A percentile compares a stretch with the other conserved stretches of the same genome.
phyloP scores from a whole-genome alignment of 2,329 filamentous ascomycete genomes.

The Dactylonectria estremocensis region DNA sequence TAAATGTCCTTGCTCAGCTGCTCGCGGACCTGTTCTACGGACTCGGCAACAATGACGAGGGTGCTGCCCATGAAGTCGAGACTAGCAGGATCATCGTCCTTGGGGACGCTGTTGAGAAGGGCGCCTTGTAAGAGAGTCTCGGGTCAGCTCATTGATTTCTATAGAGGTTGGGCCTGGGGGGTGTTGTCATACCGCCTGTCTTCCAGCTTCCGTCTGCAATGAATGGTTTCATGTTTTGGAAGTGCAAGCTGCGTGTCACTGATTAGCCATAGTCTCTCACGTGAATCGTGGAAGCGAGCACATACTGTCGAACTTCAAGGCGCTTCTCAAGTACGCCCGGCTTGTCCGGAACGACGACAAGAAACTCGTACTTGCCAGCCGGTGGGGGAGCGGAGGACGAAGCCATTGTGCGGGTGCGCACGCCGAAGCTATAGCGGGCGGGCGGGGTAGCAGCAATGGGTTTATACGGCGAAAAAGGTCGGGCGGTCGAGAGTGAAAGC shows the following conservation, averaged over 20 bases:
- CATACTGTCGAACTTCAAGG: conserved; percentile 72
- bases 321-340: conserved; percentile 73
- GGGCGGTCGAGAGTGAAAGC: conserved; percentile 25
- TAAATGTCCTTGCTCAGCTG: conserved; percentile 82
- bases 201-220: conserved; percentile 72
- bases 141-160: neutral
- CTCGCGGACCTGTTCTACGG: conserved; percentile 78
- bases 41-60: conserved; percentile 76
- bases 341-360: conserved; percentile 79
- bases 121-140: conserved; percentile 65
- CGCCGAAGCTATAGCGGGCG: conserved; percentile 22
- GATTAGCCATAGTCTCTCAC: conserved; percentile 29
- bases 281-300: neutral
- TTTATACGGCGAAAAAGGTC: conserved; percentile 15
- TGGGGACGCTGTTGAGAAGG: conserved; percentile 75
- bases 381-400: conserved; percentile 38
- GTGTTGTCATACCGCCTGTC: conserved; percentile 71
- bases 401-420: conserved; percentile 49
- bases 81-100: conserved; percentile 69
- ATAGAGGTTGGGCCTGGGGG: neutral
- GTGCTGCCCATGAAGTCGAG: conserved; percentile 83
- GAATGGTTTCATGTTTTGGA: conserved; percentile 67
- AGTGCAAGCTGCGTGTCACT: conserved; percentile 60
- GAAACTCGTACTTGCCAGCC: conserved; percentile 71
- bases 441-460: conserved; percentile 9